Evolutionary conservation across 257 asterid genomes (phyloP), one percentile per base, ranked within the genome.

Genomic region (Solanum sejunctum): DNA sequence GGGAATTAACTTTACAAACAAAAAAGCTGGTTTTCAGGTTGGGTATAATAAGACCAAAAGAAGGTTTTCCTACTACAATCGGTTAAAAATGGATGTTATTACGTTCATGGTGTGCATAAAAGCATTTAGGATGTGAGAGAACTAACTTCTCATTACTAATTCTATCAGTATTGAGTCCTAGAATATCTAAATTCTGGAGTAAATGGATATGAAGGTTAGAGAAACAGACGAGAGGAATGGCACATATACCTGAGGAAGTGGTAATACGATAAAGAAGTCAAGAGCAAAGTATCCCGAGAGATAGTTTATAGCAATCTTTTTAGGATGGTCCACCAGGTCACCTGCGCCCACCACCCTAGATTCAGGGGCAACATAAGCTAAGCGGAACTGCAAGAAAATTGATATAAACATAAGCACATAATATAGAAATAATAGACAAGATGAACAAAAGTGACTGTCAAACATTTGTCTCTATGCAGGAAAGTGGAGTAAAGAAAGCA

Each of bases 351-450:
- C 92, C 41, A 95, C 97, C 91, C 91, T 86, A 60, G 99, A 90
- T 84, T 94, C 99, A 77, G 98, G 98, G 85, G 94, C 92, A 87
- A 95, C 91, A 84, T 93, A 95, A 84, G 99, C 99, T 73, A 95
- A 86, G 91, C 97, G 89, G 86, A 95, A 94, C 99, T 95, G 97
- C 91, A 91, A 88, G 79, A 88, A 90, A n/a, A 77, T 82, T n/a
- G 82, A 28, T 47, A 78, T 52, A 63, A 63, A 16, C 61, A 51
- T 8, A 49, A 10, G 8, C 12, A 3, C 26, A 77, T 26, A 78
- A 51, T 16, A 26, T 78, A 26, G 47, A 52, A 78, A 26, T 16
- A 78, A 23, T 26, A 78, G 82, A 78, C 63, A 26, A 51, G 64
- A 78, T 77, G 82, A 78, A 78, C 82, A 52, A 52, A 78, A 51